phyloP scores from a whole-genome alignment of 805 yeast species.

The Candida insectorum region DNA sequence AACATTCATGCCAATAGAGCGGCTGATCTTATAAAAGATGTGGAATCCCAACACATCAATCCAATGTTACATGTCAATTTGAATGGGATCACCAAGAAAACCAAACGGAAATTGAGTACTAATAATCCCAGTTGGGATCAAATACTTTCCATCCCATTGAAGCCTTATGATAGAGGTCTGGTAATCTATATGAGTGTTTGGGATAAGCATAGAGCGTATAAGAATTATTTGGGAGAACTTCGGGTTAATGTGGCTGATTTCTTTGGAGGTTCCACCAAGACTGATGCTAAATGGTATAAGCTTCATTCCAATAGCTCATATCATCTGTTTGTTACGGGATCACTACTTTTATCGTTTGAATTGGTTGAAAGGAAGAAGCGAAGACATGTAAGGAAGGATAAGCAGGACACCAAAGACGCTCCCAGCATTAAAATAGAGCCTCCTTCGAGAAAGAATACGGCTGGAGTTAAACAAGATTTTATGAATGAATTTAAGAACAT shows the following conservation, averaged over 20 bases:
- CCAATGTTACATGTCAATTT: conserved; percentile 36
- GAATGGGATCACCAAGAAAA: conserved; percentile 25
- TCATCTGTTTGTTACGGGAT: conserved; percentile 47
- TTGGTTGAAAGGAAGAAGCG: conserved; percentile 16
- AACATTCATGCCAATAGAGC: conserved; percentile 37
- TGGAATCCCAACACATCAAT: conserved; percentile 13
- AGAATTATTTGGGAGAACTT: conserved; percentile 39
- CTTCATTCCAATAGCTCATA: conserved; percentile 37
- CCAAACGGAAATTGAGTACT: conserved; percentile 30
- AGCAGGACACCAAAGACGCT: conserved; percentile 1
- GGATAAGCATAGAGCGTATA: conserved; percentile 37
- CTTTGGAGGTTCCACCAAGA: conserved; percentile 19
- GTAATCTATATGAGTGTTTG: conserved; percentile 33
- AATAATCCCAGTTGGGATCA: conserved; percentile 41
- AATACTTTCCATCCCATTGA: conserved; percentile 27
- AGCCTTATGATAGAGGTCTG: conserved; percentile 24
- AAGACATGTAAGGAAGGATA: conserved; percentile 1
- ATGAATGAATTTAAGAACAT: conserved; percentile 1
- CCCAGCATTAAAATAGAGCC: conserved; percentile 9
- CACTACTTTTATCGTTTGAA: conserved; percentile 42
- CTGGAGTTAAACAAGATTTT: conserved; percentile 3
- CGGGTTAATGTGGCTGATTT: conserved; percentile 27
- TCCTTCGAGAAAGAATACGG: conserved; percentile 11
- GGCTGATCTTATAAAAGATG: conserved; percentile 29
- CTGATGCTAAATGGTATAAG: conserved; percentile 43